These are phyloP conservation scores for Phytophthora megakarya DNA, from an alignment of 352 stramenopile species.

Conservation along the genomic window DNA sequence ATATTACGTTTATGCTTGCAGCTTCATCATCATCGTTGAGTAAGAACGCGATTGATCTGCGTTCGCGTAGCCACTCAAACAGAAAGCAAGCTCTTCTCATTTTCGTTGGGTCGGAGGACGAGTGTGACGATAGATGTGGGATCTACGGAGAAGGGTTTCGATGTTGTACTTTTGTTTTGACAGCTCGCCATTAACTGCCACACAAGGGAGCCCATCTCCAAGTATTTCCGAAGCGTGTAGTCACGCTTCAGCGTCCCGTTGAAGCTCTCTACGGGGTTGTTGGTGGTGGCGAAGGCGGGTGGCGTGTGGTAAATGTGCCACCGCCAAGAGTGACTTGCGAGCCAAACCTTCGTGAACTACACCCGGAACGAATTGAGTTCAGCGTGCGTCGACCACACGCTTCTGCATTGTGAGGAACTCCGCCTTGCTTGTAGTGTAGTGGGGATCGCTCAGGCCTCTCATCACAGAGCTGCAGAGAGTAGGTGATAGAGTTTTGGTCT, in stretches of 20 bases:
- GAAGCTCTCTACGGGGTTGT: conserved; percentile 34
- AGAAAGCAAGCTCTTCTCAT: conserved; percentile 1
- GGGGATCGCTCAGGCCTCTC: no score
- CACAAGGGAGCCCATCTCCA: conserved; percentile 9
- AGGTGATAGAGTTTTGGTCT: no score
- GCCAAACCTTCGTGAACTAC: conserved; percentile 5
- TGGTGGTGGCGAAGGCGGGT: conserved; percentile 15
- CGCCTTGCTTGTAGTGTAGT: no score
- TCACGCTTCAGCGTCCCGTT: conserved; percentile 31
- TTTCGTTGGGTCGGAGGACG: neutral
- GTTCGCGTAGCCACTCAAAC: neutral
- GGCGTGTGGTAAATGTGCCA: conserved; percentile 25
- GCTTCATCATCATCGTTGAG: neutral
- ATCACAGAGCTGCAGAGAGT: no score
- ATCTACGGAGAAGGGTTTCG: neutral
- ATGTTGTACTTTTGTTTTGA: neutral
- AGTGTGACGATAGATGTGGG: neutral
- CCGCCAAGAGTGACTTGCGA: conserved; percentile 5
- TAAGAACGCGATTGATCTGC: conserved; percentile 1
- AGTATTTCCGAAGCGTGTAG: conserved; percentile 20
- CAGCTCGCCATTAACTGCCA: conserved; percentile 2
- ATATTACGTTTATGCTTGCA: neutral
- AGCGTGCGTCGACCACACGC: no score
- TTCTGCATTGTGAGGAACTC: no score
- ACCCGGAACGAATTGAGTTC: neutral